Conservation (phyloP, 192 early-diverging fungal genomes). For the Dispira simplex region DNA sequence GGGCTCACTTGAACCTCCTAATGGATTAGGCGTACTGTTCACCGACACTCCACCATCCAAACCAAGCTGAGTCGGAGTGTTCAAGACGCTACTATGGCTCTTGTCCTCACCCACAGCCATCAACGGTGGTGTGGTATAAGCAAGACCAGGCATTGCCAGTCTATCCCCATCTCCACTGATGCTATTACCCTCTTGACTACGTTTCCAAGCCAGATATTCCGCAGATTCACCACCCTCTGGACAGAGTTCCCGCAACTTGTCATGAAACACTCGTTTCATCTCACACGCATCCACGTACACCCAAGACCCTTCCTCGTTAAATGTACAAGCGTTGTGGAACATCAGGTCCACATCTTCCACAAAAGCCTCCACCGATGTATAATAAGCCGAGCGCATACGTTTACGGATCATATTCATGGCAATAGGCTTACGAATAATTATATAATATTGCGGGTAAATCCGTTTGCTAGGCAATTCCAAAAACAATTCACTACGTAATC, state of each 20-base stretch:
- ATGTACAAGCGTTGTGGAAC: conserved; percentile 85
- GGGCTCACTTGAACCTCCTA: no score
- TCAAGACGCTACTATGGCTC: no score
- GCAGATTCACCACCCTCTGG: not conserved
- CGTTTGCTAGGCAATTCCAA: conserved; percentile 46
- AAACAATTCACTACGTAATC: conserved; percentile 64
- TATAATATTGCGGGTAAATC: conserved; percentile 82
- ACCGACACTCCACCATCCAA: no score
- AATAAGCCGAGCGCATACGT: conserved; percentile 53
- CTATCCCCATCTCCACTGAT: no score
- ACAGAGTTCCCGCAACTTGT: conserved; percentile 20
- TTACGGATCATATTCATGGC: conserved; percentile 77
- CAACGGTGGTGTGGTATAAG: no score
- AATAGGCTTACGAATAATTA: conserved; percentile 74
- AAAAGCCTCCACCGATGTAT: conserved; percentile 48
- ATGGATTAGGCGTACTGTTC: no score
- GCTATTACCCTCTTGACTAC: not conserved
- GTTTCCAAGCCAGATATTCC: conserved; percentile 4
- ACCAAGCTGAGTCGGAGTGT: no score
- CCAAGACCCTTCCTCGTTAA: conserved; percentile 79
- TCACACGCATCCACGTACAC: conserved; percentile 76
- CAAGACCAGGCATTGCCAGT: no score
- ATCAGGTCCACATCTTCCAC: conserved; percentile 70
- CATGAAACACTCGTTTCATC: conserved; percentile 30
- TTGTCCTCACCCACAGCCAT: no score